A percentile compares a stretch with the other conserved stretches of the same genome.
Conservation (phyloP, 2,329 filamentous ascomycete genomes). For the Ophiostoma himal-ulmi region DNA sequence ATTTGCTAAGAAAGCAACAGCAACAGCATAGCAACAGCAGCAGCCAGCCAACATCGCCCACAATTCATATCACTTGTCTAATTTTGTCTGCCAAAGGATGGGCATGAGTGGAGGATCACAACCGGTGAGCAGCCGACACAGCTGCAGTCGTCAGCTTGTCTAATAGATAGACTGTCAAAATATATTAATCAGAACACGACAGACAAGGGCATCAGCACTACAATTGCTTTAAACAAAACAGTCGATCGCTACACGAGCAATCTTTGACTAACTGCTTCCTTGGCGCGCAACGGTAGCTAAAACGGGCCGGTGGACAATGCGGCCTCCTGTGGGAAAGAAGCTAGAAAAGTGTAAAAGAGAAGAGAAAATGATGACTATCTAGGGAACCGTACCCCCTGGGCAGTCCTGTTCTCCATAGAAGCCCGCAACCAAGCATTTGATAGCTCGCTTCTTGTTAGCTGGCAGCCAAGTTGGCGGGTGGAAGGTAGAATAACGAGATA, state of each 20-base stretch:
- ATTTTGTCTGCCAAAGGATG: no score
- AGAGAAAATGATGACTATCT: not conserved
- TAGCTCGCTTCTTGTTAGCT: not conserved
- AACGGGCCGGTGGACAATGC: not conserved
- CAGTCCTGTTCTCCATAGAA: not conserved
- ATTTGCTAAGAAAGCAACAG: no score
- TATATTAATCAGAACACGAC: no score
- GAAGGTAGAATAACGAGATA: no score
- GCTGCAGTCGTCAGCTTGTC: not conserved
- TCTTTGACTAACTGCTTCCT: not conserved
- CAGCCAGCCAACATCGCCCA: no score
- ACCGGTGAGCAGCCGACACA: not conserved
- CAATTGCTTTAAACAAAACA: not conserved
- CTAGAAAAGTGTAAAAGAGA: no score
- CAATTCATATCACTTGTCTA: no score
- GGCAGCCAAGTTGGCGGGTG: no score
- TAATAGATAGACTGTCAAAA: no score
- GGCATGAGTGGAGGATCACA: not conserved
- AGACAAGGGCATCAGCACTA: no score
- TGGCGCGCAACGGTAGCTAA: not conserved
- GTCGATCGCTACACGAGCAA: not conserved
- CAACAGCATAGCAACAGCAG: no score
- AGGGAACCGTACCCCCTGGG: not conserved
- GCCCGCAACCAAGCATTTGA: not conserved
- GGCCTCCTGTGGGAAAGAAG: not conserved